Evolutionary conservation across 176 grass and related monocot species (phyloP).

Genomic region (Neostapfia colusana): DNA sequence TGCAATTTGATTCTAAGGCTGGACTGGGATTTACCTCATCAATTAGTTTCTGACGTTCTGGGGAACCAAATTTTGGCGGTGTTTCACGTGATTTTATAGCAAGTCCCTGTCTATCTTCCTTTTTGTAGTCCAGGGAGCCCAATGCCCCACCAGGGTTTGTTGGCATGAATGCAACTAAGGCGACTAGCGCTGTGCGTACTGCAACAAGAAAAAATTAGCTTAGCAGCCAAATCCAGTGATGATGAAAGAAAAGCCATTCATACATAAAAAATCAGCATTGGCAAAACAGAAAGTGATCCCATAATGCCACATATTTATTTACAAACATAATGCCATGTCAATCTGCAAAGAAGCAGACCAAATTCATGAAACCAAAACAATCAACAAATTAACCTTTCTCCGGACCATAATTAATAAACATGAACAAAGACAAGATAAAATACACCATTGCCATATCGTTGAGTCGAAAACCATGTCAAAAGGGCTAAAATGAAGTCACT

Average conservation of each 20-base stretch:
- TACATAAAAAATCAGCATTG: neutral
- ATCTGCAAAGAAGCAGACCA: neutral
- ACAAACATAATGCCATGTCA: neutral
- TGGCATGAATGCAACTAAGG: conserved; percentile 96
- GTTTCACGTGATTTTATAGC: conserved; percentile 80
- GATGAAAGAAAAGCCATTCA: neutral
- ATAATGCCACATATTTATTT: neutral
- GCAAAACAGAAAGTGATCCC: neutral
- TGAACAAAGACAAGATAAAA: conserved; percentile 13
- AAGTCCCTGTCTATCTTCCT: conserved; percentile 74
- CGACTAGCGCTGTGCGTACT: conserved; percentile 95
- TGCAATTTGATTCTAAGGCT: neutral
- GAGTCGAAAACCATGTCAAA: neutral
- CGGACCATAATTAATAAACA: too few relatives aligned
- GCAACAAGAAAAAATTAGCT: conserved; percentile 31
- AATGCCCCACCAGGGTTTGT: conserved; percentile 89
- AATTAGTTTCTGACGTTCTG: conserved; percentile 90
- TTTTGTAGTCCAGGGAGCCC: conserved; percentile 91
- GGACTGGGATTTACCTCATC: conserved; percentile 59
- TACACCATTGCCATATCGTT: neutral
- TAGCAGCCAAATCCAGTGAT: neutral
- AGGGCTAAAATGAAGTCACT: neutral
- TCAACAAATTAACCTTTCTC: neutral
- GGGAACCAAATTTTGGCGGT: conserved; percentile 72
- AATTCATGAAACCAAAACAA: neutral